Percentiles rank a stretch among this genome's conserved stretches.
These are phyloP conservation scores for Carex scoparia DNA, from an alignment of 176 grass and related monocot species.

Conservation along the genomic window DNA sequence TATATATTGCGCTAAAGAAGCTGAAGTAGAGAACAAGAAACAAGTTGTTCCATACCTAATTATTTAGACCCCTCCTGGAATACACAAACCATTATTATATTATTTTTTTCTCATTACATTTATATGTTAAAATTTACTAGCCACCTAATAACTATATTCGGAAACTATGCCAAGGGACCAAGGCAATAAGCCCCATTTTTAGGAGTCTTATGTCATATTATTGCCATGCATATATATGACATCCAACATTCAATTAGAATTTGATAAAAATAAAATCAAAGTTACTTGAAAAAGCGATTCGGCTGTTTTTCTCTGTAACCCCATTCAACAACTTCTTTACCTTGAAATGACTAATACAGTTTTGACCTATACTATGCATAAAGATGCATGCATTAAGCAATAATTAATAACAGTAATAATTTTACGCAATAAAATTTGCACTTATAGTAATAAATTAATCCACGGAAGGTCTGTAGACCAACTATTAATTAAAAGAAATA, in stretches of 20 bases:
- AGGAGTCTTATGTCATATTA: background rate
- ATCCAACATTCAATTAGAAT: background rate
- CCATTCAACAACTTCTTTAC: slow-evolving; percentile 6
- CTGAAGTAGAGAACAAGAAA: background rate
- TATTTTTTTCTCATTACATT: background rate
- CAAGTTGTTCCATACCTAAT: slow-evolving; percentile 1
- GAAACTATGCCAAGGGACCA: background rate
- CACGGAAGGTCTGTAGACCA: background rate
- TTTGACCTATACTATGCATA: background rate
- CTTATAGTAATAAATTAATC: too few species aligned
- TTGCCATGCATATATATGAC: background rate
- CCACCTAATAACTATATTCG: background rate
- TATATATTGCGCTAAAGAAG: slow-evolving; percentile 15
- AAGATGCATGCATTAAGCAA: background rate
- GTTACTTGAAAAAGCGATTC: background rate
- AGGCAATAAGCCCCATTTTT: background rate
- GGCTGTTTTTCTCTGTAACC: background rate
- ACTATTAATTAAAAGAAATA: background rate
- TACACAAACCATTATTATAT: background rate
- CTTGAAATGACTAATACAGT: background rate
- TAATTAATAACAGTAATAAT: background rate
- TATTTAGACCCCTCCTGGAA: background rate
- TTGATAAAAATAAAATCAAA: background rate
- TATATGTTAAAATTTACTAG: background rate
- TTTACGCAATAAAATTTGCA: background rate